phyloP scores from a whole-genome alignment of 805 yeast genomes.

The Tetrapisispora phaffii region DNA sequence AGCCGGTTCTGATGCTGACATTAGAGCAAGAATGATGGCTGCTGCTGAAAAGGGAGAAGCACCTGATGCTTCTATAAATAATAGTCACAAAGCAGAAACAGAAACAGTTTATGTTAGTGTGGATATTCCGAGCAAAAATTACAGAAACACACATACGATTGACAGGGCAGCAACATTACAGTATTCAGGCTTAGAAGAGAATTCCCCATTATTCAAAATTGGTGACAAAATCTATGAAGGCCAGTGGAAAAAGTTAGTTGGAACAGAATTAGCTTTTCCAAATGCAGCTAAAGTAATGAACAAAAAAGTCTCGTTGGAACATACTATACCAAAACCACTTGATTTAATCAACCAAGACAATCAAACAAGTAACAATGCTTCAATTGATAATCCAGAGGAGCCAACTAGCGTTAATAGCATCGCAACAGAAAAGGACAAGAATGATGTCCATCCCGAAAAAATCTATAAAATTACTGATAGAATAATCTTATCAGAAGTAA shows the following conservation, averaged over 20 bases:
- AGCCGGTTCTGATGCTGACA: slow-evolving; percentile 86
- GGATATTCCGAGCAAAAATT: slow-evolving; percentile 37
- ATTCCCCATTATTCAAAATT: slow-evolving; percentile 46
- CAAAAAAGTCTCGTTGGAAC: slow-evolving; percentile 1
- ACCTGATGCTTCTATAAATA: not conserved
- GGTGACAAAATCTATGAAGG: slow-evolving; percentile 60
- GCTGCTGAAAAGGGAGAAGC: slow-evolving; percentile 12
- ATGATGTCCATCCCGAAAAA: slow-evolving; percentile 3
- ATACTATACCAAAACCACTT: not conserved
- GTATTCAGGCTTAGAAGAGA: slow-evolving; percentile 45
- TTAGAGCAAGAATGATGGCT: slow-evolving; percentile 38
- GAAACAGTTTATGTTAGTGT: slow-evolving; percentile 45
- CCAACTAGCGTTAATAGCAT: not conserved
- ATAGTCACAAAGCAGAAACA: slow-evolving; percentile 28
- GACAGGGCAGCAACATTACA: slow-evolving; percentile 39
- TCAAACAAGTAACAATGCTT: slow-evolving; percentile 11
- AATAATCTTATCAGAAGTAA: slow-evolving; percentile 17
- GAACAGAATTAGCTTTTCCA: slow-evolving; percentile 51
- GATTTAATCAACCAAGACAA: slow-evolving; percentile 2
- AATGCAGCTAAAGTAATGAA: slow-evolving; percentile 18
- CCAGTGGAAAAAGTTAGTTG: slow-evolving; percentile 66
- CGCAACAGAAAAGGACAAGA: slow-evolving; percentile 12
- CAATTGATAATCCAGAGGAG: not conserved
- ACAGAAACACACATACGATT: slow-evolving; percentile 23
- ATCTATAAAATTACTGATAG: slow-evolving; percentile 25